Conservation (phyloP, 768 basidiomycete genomes). For the Gymnopilus dilepis region DNA sequence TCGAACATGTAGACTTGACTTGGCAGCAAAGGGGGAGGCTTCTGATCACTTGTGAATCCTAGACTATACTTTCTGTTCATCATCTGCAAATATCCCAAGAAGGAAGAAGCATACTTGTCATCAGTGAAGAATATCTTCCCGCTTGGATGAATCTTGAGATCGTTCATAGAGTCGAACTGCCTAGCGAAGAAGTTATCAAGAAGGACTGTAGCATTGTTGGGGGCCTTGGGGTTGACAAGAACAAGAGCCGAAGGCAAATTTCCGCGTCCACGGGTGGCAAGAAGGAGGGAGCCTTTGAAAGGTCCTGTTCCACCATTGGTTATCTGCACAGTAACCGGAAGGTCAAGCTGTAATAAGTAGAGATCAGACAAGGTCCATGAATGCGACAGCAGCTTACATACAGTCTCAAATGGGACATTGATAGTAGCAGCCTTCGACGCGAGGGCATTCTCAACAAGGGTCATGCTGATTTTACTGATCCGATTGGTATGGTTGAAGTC, state of each 20-base stretch:
- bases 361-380: not conserved
- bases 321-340: constrained; percentile 64
- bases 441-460: constrained; percentile 55
- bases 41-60: constrained; percentile 66
- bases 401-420: constrained; percentile 41
- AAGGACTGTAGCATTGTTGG: constrained; percentile 68
- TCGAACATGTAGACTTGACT: constrained; percentile 81
- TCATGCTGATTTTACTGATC: constrained; percentile 64
- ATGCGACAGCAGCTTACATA: not conserved
- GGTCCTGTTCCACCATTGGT: constrained; percentile 72
- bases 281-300: constrained; percentile 58
- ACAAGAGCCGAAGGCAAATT: constrained; percentile 61
- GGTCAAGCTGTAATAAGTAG: constrained; percentile 48
- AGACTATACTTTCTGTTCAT: constrained; percentile 46
- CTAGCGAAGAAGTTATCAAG: constrained; percentile 80
- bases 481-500: constrained; percentile 66
- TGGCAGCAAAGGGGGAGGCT: constrained; percentile 66
- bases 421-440: constrained; percentile 38
- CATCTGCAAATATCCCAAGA: too few species aligned
- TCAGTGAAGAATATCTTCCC: constrained; percentile 75
- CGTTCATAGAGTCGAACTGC: constrained; percentile 83
- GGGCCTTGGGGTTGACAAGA: constrained; percentile 65
- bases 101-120: constrained; percentile 48
- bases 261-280: constrained; percentile 69
- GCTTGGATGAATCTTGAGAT: constrained; percentile 73